Conservation (phyloP, 352 stramenopile genomes). For the Phytophthora tentaculata region DNA sequence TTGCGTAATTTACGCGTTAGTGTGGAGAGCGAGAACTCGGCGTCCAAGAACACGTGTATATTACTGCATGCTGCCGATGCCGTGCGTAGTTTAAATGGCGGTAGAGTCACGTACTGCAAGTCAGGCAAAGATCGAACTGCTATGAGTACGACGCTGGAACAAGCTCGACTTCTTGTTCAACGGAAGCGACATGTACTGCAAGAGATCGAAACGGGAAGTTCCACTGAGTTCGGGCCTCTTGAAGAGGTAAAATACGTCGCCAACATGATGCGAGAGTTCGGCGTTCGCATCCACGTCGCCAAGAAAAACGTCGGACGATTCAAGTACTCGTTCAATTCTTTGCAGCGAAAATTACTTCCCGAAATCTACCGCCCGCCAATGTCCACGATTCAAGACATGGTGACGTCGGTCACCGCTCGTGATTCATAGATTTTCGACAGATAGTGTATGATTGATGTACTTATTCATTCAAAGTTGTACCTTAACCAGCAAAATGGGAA, state of each 20-base stretch:
- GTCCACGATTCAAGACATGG: slow-evolving; percentile 92
- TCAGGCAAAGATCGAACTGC: slow-evolving; percentile 98
- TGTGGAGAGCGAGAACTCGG: slow-evolving; percentile 77
- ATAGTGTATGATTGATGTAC: slow-evolving; percentile 28
- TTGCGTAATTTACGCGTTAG: slow-evolving; percentile 66
- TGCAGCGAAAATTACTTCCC: slow-evolving; percentile 96
- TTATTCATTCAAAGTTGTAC: slow-evolving; percentile 45
- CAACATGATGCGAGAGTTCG: slow-evolving; percentile 92
- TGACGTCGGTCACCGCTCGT: slow-evolving; percentile 89
- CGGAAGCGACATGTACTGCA: slow-evolving; percentile 75
- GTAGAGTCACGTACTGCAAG: slow-evolving; percentile 97
- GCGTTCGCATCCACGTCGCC: slow-evolving; percentile 94
- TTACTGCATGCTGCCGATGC: slow-evolving; percentile 83
- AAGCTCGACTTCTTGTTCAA: slow-evolving; percentile 90
- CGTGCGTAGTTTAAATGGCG: slow-evolving; percentile 92
- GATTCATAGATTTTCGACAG: slow-evolving; percentile 57
- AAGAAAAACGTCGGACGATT: slow-evolving; percentile 97
- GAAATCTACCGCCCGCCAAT: slow-evolving; percentile 91
- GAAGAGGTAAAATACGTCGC: slow-evolving; percentile 83
- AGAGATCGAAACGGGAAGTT: slow-evolving; percentile 64
- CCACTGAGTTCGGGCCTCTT: slow-evolving; percentile 56
- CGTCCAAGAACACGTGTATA: slow-evolving; percentile 89
- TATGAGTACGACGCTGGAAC: slow-evolving; percentile 97
- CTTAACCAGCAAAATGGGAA: slow-evolving; percentile 25
- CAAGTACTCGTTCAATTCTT: slow-evolving; percentile 98